Base-by-base conservation (phyloP, 352 stramenopile genomes). In the Phytopythium ostracodes region DNA sequence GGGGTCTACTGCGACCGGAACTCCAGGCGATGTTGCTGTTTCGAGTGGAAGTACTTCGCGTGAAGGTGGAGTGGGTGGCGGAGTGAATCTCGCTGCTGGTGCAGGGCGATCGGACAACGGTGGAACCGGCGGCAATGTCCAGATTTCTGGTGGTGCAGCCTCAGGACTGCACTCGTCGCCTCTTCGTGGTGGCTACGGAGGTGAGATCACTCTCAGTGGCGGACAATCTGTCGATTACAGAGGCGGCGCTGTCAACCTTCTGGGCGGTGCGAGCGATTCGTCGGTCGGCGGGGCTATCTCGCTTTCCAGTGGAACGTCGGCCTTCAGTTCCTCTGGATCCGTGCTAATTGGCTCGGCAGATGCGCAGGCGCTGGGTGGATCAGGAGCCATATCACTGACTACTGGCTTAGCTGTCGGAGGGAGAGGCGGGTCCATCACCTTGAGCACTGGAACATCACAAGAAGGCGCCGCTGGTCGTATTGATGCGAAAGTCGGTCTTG, bases 41-140 rank as follows among this genome's bases (percentile, higher is more conserved):
- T 57, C 53, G 29, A 79, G 73, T 60, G 76, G 75, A 59, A 68
- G 51, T 43, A 75, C 72, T 18, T 62, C 66, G 29, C 62, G 44
- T 49, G 65, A 72, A 35, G 71, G 62, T 49, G 70, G 66, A 54
- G 53, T 42, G 8, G 76, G 73, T 20, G 76, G 76, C 29, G 42
- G 46, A 36, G 63, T 88, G 46, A 62, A 63, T 15, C 59, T 89
- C 53, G 62, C 18, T 27, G 76, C 65, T n/a, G 81, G 81, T 47
- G 69, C 66, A 29, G 78, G 81, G 36, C 44, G 65, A 44, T 84
- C 79, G 22, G 65, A 69, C 49, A 79, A 88, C 57, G 79, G 77
- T 31, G 79, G 78, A 51, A 54, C 62, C 65, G 78, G 78, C 25
- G 78, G 78, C 36, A 73, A 63, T 44, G 65, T 85, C 55, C 35